Evolutionary conservation across 2,329 filamentous ascomycete genomes (phyloP), one percentile per base, ranked within the genome.

Genomic region (Davidsoniella neocaledoniae): DNA sequence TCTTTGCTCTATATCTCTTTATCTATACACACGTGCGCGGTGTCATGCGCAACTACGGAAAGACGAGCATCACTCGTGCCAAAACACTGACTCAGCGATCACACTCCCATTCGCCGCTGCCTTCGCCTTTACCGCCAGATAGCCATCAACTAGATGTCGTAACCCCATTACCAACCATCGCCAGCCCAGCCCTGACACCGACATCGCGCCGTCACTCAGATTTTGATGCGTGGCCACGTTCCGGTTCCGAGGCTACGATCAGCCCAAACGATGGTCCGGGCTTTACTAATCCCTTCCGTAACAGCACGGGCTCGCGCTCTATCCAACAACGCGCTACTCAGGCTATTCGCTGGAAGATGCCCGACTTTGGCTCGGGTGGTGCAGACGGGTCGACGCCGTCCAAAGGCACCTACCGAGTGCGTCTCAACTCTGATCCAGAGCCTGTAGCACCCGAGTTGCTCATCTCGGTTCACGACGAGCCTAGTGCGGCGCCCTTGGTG

Each of bases 11-110:
- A 2, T 85, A 86, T 45, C 65, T 74, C 21, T 74, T 73, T 5
- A 79, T 87, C n/a, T 87, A 87, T 59, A 58, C 76, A 9, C 82
- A 85, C 55, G 77, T 87, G 6, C 63, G 66, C 17, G 51, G 37
- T 5, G 51, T 53, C 17, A 44, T 53, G 40, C 42, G 19, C n/a
- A 38, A 36, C 38, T 53, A 53, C 38, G 51, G 49, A 37, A 48
- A 49, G n/a, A 49, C 51, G 14, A 46, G 23, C 51, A 53, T 16
- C 16, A 49, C 16, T 12, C 46, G 46, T 9, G 43, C 36, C 16
- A 53, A 53, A 25, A 41, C 43, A 7, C 29, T 1, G 29, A 33
- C 29, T 10, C 29, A 4, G 29, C 29, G 29, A 4, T 33, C 29
- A 33, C 29, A 33, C 1, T 33, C 29, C 12, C 29, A 33, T 4